These are phyloP conservation scores for Rehmannia glutinosa DNA, from an alignment of 257 asterid species.

Conservation along the genomic window DNA sequence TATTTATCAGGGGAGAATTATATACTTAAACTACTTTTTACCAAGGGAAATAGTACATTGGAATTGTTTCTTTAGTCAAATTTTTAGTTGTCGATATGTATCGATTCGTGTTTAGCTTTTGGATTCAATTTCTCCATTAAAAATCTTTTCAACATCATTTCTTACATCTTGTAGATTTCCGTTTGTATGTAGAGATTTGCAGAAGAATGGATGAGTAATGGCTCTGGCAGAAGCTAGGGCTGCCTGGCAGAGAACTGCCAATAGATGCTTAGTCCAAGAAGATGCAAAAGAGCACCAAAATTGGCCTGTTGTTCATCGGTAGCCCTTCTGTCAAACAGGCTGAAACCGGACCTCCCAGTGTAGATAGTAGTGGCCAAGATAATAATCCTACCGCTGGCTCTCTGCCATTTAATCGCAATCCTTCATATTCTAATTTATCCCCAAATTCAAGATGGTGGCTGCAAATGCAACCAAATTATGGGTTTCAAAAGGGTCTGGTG, in stretches of 20 bases:
- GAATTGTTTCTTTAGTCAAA: background rate
- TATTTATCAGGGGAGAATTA: too few species aligned
- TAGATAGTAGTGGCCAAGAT: conserved; percentile 36
- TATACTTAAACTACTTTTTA: too few species aligned
- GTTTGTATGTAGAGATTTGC: conserved; percentile 12
- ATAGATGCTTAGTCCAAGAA: conserved; percentile 78
- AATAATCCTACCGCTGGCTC: conserved; percentile 24
- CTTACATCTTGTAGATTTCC: background rate
- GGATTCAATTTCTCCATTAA: background rate
- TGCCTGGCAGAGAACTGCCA: conserved; percentile 81
- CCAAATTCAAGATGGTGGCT: conserved; percentile 90
- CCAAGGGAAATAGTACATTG: background rate
- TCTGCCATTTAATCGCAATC: conserved; percentile 36
- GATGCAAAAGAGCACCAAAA: conserved; percentile 92
- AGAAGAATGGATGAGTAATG: conserved; percentile 42
- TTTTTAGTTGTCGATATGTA: background rate
- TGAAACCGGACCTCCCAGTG: conserved; percentile 34
- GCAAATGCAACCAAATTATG: conserved; percentile 48
- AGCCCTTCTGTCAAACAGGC: conserved; percentile 40
- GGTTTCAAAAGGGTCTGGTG: conserved; percentile 32
- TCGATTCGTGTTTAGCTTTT: too few species aligned
- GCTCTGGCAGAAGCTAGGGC: conserved; percentile 80
- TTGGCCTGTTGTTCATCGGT: conserved; percentile 70
- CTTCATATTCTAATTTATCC: conserved; percentile 50
- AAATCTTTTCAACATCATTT: background rate